phyloP scores from a whole-genome alignment of 148 eudicot genomes.

The Silene latifolia region DNA sequence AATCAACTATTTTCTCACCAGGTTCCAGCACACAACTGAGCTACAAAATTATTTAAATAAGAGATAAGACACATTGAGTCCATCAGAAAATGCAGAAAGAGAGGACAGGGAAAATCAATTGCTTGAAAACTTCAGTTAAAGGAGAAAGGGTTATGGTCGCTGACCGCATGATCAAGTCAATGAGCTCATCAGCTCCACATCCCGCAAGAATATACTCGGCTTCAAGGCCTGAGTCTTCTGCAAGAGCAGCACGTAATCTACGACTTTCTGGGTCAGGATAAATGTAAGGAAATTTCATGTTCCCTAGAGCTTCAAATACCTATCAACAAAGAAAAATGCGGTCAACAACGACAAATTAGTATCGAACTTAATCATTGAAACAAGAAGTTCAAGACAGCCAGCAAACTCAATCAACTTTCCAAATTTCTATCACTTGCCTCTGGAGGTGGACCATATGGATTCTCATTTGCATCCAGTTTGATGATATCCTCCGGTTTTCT shows the following conservation, averaged over 20 bases:
- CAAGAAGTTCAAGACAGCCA: background rate
- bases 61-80: slow-evolving; percentile 18
- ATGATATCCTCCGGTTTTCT: slow-evolving; percentile 91
- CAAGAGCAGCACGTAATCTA: slow-evolving; percentile 84
- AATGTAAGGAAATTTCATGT: slow-evolving; percentile 77
- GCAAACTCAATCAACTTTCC: background rate
- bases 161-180: slow-evolving; percentile 97
- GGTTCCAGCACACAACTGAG: slow-evolving; percentile 94
- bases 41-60: slow-evolving; percentile 30
- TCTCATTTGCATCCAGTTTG: slow-evolving; percentile 94
- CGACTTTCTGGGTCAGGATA: slow-evolving; percentile 99
- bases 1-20: slow-evolving; percentile 92
- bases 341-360: background rate
- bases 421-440: slow-evolving; percentile 52
- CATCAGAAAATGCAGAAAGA: slow-evolving; percentile 2
- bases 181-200: slow-evolving; percentile 96
- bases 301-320: slow-evolving; percentile 88
- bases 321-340: slow-evolving; percentile 27
- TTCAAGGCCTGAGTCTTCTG: slow-evolving; percentile 86
- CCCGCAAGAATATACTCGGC: slow-evolving; percentile 86
- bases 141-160: slow-evolving; percentile 24
- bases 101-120: background rate
- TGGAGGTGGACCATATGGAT: slow-evolving; percentile 98
- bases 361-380: background rate
- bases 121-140: background rate